phyloP scores from a whole-genome alignment of 2,329 filamentous ascomycete species.

The Fusarium illudens region DNA sequence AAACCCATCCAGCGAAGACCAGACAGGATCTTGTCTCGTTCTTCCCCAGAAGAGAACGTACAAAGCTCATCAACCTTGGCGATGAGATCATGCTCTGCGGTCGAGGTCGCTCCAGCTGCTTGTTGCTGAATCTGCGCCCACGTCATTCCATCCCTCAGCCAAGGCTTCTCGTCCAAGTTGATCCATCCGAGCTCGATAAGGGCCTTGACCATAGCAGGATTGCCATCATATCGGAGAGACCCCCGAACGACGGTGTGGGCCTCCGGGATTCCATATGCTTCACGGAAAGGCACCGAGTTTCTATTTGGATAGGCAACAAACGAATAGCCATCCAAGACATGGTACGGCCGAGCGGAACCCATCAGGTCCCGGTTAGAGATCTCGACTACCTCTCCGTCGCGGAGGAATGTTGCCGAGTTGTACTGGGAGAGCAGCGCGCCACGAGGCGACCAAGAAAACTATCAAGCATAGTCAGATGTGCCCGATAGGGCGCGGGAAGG shows the following conservation, averaged over 20 bases:
- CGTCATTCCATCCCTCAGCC: conserved; percentile 31
- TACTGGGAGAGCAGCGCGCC: conserved; percentile 73
- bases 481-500: too few species aligned
- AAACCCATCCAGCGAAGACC: conserved; percentile 54
- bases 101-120: conserved; percentile 10
- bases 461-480: neutral
- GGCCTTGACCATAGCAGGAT: conserved; percentile 73
- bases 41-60: conserved; percentile 65
- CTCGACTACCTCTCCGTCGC: conserved; percentile 65
- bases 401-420: conserved; percentile 71
- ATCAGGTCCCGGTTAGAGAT: conserved; percentile 62
- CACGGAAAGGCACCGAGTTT: conserved; percentile 71
- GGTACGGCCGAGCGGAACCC: conserved; percentile 72
- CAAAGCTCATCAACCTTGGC: conserved; percentile 70
- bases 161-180: conserved; percentile 17
- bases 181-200: conserved; percentile 76
- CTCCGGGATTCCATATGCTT: conserved; percentile 75
- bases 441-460: conserved; percentile 73
- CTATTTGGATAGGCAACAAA: conserved; percentile 78
- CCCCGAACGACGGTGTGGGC: conserved; percentile 73
- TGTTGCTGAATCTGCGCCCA: conserved; percentile 36
- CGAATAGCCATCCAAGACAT: conserved; percentile 63
- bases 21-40: conserved; percentile 43
- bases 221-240: conserved; percentile 73
- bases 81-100: conserved; percentile 58